Evolutionary conservation across 176 grass and related monocot genomes (phyloP).

Genomic region (Saccharum spontaneum): DNA sequence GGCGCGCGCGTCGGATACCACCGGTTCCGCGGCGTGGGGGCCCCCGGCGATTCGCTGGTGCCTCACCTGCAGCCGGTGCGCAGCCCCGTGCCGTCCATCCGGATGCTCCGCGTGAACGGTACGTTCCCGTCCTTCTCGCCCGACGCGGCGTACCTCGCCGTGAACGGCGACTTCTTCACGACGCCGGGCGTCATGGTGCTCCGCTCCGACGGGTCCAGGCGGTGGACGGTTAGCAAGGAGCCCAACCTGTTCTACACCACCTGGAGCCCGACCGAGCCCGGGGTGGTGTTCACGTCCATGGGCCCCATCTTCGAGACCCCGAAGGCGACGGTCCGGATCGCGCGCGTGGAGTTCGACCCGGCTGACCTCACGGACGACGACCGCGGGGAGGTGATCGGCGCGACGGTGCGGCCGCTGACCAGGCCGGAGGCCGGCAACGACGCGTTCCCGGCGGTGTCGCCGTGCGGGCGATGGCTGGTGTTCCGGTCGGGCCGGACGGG

Average conservation of each 20-base stretch:
- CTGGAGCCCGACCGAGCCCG: constrained; percentile 67
- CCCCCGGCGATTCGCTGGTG: constrained; percentile 42
- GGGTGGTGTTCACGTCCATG: constrained; percentile 70
- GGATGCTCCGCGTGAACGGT: constrained; percentile 73
- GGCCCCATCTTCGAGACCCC: constrained; percentile 85
- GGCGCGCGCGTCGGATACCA: constrained; percentile 70
- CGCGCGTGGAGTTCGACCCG: constrained; percentile 63
- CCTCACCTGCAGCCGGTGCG: constrained; percentile 66
- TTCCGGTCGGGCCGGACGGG: constrained; percentile 86
- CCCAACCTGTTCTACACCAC: constrained; percentile 65
- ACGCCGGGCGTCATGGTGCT: constrained; percentile 50
- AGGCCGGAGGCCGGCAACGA: constrained; percentile 69
- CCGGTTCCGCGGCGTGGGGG: constrained; percentile 74
- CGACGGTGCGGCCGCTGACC: constrained; percentile 48
- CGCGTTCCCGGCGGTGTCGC: constrained; percentile 80
- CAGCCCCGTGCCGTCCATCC: constrained; percentile 52
- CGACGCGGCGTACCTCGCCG: constrained; percentile 54
- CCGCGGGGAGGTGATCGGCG: background rate
- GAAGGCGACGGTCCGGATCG: constrained; percentile 75
- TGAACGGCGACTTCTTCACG: constrained; percentile 77
- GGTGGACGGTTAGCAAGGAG: constrained; percentile 55
- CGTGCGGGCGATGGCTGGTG: constrained; percentile 75
- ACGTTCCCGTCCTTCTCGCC: constrained; percentile 85
- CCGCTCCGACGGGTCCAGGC: constrained; percentile 62
- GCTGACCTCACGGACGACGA: constrained; percentile 39